Evolutionary conservation across 1,139 yeast genomes (phyloP), one percentile per base, ranked within the genome.

Genomic region (Lodderomyces parapsilosis): DNA sequence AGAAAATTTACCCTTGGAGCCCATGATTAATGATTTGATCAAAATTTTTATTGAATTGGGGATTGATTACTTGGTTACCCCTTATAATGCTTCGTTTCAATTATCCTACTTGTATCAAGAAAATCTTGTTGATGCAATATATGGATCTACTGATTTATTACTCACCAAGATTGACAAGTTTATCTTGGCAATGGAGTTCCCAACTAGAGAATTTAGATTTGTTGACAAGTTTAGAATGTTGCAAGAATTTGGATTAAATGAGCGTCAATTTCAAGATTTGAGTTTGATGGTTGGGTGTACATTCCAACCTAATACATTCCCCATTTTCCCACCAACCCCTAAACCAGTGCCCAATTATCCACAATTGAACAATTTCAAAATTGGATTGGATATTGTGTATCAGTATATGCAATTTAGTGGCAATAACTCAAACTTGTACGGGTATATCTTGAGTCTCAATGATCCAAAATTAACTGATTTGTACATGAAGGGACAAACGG

Each of bases 51-150:
- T 76, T 39, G 78, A 74, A 20, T 70, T 76, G 43, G 76, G 71
- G 2, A 68, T 88, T 22, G 86, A 83, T 49, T 91, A 78, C 57
- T 63, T 89, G 47, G 79, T 90, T 14, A 86, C 96, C 25, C 99
- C 99, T 1, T 90, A 83, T 57, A 77, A 83, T 44, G 81, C 97
- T 0, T 81, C 90, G 60, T 80, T 86, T 43, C 98, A 93, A 63
- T 71, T 93, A 53, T 80, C 88, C 8, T 89, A 88, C 56, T 67
- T 91, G 55, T 70, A 76, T 50, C 76, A 74, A 43, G 73, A 67
- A 40, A 72, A 68, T 2, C 63, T 74, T 35, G 78, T 91, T 43
- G 95, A 91, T 61, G 81, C 87, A 1, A 79, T 91, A 31, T 89
- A 82, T 60, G 96, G 96, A 1, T 86, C 96, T 8, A 83, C 91